Base-by-base conservation (phyloP, 192 early-diverging fungal genomes). In the Funneliformis geosporum region DNA sequence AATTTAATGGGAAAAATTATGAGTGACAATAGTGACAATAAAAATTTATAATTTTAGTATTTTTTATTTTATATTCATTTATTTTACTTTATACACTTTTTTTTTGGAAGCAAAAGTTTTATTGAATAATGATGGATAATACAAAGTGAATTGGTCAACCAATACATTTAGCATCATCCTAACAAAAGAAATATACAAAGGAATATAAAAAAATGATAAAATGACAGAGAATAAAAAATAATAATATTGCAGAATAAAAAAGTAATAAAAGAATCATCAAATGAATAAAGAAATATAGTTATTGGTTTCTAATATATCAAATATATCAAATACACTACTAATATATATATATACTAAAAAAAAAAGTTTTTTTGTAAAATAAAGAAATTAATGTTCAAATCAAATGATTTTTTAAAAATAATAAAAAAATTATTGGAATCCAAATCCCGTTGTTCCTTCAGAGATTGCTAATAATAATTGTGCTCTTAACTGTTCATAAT, bases 381-480 rank as follows among this genome's bases (percentile, higher is more conserved):
- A 55, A 55, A 55, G 50, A 55, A 55, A 55, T 55, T 21, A 55
- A 16, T 18, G 50, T 55, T 55, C 50, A 21, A 55, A n/a, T 21
- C 21, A 55, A 55, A 7, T 55, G 21, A 55, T 18, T 14, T 18
- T 21, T 21, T 6, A 18, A 7, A 0, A 44, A 44, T 44, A 10
- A 10, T 44, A 7, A 16, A 6, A 5, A 55, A 18, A 76, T 87
- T 90, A 95, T 73, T 89, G 90, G 85, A 96, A 94, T 38, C 92
- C 94, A 86, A 96, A 96, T 65, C 95, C 97, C 10, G 95, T 97
- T 46, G 91, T 94, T 83, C 95, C 94, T 85, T 98, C 98, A 18
- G 90, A 92, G 28, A 98, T 97, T 2, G 97, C 96, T 40, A 93
- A 88, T 80, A 99, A 83, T 69, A 99, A 78, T 67, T 91, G 92